Conservation (phyloP, 352 stramenopile genomes). For the Pythium brachiatum region DNA sequence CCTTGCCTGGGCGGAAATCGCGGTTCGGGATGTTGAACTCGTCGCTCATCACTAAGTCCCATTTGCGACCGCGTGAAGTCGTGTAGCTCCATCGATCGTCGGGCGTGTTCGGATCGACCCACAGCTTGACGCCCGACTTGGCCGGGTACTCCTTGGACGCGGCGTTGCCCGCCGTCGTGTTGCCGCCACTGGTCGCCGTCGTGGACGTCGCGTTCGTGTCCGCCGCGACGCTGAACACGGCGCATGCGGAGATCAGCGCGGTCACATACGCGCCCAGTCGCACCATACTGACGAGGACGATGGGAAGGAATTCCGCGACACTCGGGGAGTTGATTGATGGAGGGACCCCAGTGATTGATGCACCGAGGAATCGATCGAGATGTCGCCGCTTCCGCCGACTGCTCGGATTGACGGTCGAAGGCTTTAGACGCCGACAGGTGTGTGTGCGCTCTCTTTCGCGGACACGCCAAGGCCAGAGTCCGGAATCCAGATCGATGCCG, state of each 20-base stretch:
- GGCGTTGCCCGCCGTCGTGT: neutral
- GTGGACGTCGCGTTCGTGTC: neutral
- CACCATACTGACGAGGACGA: neutral
- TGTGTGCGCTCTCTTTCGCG: neutral
- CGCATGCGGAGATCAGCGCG: neutral
- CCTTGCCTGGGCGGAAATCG: slow-evolving; percentile 86
- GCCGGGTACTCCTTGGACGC: slow-evolving; percentile 32
- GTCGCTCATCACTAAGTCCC: neutral
- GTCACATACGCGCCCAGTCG: neutral
- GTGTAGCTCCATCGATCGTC: slow-evolving; percentile 32
- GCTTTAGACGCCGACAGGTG: too few relatives aligned
- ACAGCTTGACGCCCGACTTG: slow-evolving; percentile 49
- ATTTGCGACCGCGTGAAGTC: slow-evolving; percentile 31
- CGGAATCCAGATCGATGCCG: neutral
- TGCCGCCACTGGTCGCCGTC: neutral
- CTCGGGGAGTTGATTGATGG: neutral
- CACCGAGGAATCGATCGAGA: neutral
- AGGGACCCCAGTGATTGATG: neutral
- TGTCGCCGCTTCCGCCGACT: too few relatives aligned
- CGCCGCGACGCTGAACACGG: neutral
- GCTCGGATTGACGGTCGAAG: too few relatives aligned
- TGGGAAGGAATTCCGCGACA: neutral
- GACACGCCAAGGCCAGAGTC: neutral
- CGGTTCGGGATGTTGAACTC: slow-evolving; percentile 45
- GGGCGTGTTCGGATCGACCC: slow-evolving; percentile 52